Conservation (phyloP, 169 alveolate species). For the Plasmodium ovale region DNA sequence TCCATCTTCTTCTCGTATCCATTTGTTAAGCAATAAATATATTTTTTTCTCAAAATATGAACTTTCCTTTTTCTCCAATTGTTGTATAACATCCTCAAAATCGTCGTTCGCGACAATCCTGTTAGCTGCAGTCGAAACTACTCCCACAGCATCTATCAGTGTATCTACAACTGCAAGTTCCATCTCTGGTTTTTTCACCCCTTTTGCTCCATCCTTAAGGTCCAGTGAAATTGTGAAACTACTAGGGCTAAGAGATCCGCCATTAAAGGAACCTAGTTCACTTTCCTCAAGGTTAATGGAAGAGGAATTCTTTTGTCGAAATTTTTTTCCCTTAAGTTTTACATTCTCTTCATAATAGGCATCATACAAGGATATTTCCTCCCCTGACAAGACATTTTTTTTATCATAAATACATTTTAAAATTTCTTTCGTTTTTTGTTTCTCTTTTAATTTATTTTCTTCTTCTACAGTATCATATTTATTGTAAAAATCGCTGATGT, state of each 20-base stretch:
- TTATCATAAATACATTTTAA: conserved; percentile 45
- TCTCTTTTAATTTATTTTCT: conserved; percentile 30
- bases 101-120: not conserved
- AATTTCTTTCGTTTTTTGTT: conserved; percentile 36
- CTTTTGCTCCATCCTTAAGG: not conserved
- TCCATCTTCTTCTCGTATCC: conserved; percentile 73
- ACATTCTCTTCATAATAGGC: conserved; percentile 41
- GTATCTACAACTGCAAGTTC: no score
- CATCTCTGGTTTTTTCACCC: not conserved
- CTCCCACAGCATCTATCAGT: not conserved
- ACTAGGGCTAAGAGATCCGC: not conserved
- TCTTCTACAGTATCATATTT: conserved; percentile 9
- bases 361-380: conserved; percentile 46
- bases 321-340: conserved; percentile 2
- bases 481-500: conserved; percentile 38
- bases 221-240: conserved; percentile 19
- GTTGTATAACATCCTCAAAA: conserved; percentile 19
- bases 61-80: conserved; percentile 41
- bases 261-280: not conserved
- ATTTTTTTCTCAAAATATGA: conserved; percentile 55
- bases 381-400: conserved; percentile 35
- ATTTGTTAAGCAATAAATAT: conserved; percentile 23
- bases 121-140: not conserved
- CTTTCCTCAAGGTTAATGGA: not conserved
- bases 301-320: not conserved